Percentiles rank a stretch among this genome's conserved stretches.
phyloP scores from a whole-genome alignment of 2,329 filamentous ascomycete genomes.

The Exserohilum turcica region DNA sequence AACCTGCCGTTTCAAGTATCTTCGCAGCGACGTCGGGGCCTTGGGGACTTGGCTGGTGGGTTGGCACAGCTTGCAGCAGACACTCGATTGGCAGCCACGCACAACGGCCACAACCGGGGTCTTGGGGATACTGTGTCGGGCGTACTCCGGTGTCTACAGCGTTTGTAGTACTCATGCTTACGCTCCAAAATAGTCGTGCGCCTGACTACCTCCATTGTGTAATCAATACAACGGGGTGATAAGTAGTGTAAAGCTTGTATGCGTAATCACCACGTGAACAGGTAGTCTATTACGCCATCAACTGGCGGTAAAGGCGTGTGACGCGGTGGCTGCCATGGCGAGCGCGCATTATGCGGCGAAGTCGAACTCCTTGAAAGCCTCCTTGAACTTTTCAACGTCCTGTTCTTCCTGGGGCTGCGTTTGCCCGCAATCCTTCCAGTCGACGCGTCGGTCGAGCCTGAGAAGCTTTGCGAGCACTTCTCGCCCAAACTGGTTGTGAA shows the following conservation, averaged over 20 bases:
- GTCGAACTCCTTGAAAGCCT: slow-evolving; percentile 83
- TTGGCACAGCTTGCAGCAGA: neutral
- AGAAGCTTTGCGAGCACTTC: slow-evolving; percentile 87
- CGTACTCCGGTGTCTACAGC: neutral
- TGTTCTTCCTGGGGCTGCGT: slow-evolving; percentile 75
- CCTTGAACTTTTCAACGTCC: slow-evolving; percentile 79
- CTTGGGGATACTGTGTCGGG: neutral
- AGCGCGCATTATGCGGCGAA: slow-evolving; percentile 61
- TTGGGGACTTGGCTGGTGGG: slow-evolving; percentile 18
- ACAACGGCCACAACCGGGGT: neutral
- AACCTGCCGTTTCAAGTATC: slow-evolving; percentile 37
- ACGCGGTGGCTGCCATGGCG: neutral
- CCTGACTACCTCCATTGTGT: neutral
- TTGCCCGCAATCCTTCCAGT: slow-evolving; percentile 87
- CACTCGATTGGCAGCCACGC: neutral
- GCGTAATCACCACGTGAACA: neutral
- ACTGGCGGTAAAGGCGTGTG: too few species aligned
- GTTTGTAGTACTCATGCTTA: neutral
- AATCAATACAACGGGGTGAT: neutral
- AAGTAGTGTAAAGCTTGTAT: neutral
- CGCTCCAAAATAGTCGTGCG: neutral
- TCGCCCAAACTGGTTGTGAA: slow-evolving; percentile 89
- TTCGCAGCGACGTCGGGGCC: slow-evolving; percentile 16
- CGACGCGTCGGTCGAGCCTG: slow-evolving; percentile 73
- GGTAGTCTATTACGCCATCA: too few species aligned